Evolutionary conservation across 352 stramenopile species (phyloP).

Genomic region (Phytophthora cajani): DNA sequence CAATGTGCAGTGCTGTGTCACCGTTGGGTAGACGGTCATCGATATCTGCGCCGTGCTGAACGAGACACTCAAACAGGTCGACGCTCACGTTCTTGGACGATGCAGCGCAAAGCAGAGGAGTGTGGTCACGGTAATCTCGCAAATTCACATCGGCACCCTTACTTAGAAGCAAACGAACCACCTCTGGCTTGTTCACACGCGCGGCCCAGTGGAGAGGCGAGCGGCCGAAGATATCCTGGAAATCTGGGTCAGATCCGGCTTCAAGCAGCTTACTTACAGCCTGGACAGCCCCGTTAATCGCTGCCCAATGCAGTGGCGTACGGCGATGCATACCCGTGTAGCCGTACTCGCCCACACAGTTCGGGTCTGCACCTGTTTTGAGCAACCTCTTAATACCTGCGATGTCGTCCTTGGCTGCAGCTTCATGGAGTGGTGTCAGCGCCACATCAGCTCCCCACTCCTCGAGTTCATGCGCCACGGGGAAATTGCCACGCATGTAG

Average conservation of each 20-base stretch:
- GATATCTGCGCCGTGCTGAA: slow-evolving; percentile 62
- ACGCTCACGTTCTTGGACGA: slow-evolving; percentile 58
- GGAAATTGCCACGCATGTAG: slow-evolving; percentile 71
- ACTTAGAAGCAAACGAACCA: slow-evolving; percentile 58
- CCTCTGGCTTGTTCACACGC: slow-evolving; percentile 54
- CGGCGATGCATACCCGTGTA: slow-evolving; percentile 73
- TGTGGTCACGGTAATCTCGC: slow-evolving; percentile 64
- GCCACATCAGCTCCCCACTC: slow-evolving; percentile 77
- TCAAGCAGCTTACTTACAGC: slow-evolving; percentile 58
- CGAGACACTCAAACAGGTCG: slow-evolving; percentile 62
- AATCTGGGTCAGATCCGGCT: slow-evolving; percentile 69
- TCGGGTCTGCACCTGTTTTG: slow-evolving; percentile 56
- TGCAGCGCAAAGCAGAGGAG: slow-evolving; percentile 69
- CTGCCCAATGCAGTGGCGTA: slow-evolving; percentile 77
- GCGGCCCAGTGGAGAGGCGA: slow-evolving; percentile 78
- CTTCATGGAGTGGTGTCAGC: slow-evolving; percentile 72
- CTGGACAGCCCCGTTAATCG: slow-evolving; percentile 57
- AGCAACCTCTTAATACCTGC: slow-evolving; percentile 51
- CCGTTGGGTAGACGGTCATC: slow-evolving; percentile 72
- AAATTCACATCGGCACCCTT: slow-evolving; percentile 62
- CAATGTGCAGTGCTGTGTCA: slow-evolving; percentile 77
- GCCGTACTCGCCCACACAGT: slow-evolving; percentile 73
- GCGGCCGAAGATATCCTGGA: slow-evolving; percentile 66
- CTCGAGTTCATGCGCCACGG: slow-evolving; percentile 69
- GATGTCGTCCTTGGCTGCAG: slow-evolving; percentile 54